Evolutionary conservation across 73 alveolate species (phyloP).

Genomic region (Paramecium caudatum): DNA sequence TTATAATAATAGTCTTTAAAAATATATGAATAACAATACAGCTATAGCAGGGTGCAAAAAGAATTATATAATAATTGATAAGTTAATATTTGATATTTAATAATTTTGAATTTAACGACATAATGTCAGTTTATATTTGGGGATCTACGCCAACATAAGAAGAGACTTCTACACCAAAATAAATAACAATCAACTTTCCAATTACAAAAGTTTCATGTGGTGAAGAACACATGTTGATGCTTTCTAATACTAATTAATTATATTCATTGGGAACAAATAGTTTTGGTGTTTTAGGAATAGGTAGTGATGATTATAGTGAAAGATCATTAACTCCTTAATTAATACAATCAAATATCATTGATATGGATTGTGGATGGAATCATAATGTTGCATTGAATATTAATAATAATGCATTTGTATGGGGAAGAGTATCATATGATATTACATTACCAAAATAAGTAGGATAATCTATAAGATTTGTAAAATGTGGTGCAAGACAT

Average conservation of each 20-base stretch:
- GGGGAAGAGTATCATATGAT: slow-evolving; percentile 35
- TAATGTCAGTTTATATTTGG: slow-evolving; percentile 65
- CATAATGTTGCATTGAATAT: not conserved
- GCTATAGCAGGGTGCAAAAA: no score
- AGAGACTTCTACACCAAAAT: slow-evolving; percentile 38
- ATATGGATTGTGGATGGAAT: slow-evolving; percentile 68
- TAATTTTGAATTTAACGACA: slow-evolving; percentile 64
- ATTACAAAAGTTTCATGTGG: slow-evolving; percentile 57
- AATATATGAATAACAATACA: slow-evolving; percentile 8
- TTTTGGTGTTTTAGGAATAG: slow-evolving; percentile 63
- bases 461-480: not conserved
- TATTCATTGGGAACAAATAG: slow-evolving; percentile 50
- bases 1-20: not conserved
- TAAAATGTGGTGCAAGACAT: slow-evolving; percentile 66
- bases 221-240: slow-evolving; percentile 53
- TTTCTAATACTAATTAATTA: slow-evolving; percentile 22
- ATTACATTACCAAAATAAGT: slow-evolving; percentile 12
- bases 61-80: slow-evolving; percentile 27
- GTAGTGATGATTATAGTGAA: slow-evolving; percentile 48
- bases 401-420: slow-evolving; percentile 40
- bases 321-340: slow-evolving; percentile 17
- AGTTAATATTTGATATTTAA: slow-evolving; percentile 57
- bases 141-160: slow-evolving; percentile 46
- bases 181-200: not conserved
- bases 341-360: not conserved